Evolutionary conservation across 2,329 filamentous ascomycete genomes (phyloP).

Genomic region (Rutstroemia sp.): DNA sequence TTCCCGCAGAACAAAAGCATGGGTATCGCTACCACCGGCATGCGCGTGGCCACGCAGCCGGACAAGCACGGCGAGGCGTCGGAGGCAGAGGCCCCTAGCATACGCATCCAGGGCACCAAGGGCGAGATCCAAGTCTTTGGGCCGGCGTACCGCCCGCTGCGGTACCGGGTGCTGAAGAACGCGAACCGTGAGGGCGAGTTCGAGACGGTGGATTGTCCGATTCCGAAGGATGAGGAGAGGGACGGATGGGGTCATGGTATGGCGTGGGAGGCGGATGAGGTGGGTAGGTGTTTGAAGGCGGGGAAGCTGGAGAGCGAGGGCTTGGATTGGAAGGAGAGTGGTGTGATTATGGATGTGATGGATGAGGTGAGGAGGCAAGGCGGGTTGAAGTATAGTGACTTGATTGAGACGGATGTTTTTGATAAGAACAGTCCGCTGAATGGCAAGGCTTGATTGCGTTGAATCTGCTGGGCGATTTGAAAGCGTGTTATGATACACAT

Average conservation of each 20-base stretch:
- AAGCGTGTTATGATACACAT: too few species aligned
- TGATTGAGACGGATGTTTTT: slow-evolving; percentile 55
- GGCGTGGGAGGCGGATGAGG: slow-evolving; percentile 67
- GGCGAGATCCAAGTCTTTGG: slow-evolving; percentile 60
- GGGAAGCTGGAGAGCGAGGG: slow-evolving; percentile 54
- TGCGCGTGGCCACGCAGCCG: slow-evolving; percentile 43
- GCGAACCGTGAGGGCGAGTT: slow-evolving; percentile 21
- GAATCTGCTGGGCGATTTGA: too few species aligned
- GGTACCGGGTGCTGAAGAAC: slow-evolving; percentile 43
- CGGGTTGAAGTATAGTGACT: slow-evolving; percentile 54
- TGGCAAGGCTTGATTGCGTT: slow-evolving; percentile 12
- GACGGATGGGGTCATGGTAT: slow-evolving; percentile 49
- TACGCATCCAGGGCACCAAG: slow-evolving; percentile 57
- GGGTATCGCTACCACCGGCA: slow-evolving; percentile 50
- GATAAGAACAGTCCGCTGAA: slow-evolving; percentile 56
- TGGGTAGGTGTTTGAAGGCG: slow-evolving; percentile 53
- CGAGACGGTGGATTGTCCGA: slow-evolving; percentile 29
- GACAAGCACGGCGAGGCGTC: slow-evolving; percentile 37
- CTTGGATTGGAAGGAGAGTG: slow-evolving; percentile 53
- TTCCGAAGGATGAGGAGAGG: slow-evolving; percentile 35
- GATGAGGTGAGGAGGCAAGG: slow-evolving; percentile 37
- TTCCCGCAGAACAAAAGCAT: slow-evolving; percentile 53
- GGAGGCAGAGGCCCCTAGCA: slow-evolving; percentile 44
- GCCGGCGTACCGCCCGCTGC: slow-evolving; percentile 48
- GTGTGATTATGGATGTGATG: slow-evolving; percentile 53